Evolutionary conservation across 164 flowering plant genomes (phyloP).

Genomic region (Cinnamomum micranthum): DNA sequence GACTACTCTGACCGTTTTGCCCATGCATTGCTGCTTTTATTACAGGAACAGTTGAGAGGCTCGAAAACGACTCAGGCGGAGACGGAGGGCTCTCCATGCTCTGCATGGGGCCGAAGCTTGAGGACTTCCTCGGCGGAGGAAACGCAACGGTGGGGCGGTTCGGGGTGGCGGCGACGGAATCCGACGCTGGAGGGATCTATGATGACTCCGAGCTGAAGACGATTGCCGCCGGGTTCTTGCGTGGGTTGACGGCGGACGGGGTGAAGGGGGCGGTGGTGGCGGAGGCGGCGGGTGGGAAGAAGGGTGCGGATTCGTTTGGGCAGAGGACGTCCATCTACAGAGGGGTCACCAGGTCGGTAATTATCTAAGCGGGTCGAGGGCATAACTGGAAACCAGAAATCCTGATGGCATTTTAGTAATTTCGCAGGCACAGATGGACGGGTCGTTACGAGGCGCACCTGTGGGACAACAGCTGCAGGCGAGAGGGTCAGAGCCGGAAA

Average conservation of each 20-base stretch:
- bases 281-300: conserved; percentile 28
- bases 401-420: not conserved
- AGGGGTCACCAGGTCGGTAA: conserved; percentile 61
- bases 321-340: conserved; percentile 76
- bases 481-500: conserved; percentile 80
- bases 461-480: conserved; percentile 83
- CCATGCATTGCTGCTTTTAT: not conserved
- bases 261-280: conserved; percentile 16
- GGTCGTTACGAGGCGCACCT: conserved; percentile 83
- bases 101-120: conserved; percentile 46
- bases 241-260: conserved; percentile 25
- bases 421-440: conserved; percentile 72
- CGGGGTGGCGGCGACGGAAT: not conserved
- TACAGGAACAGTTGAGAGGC: conserved; percentile 10
- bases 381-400: not conserved
- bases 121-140: conserved; percentile 54
- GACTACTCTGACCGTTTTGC: not conserved
- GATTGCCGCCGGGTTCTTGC: conserved; percentile 49
- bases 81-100: conserved; percentile 30
- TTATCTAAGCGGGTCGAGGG: not conserved
- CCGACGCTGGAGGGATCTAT: conserved; percentile 15
- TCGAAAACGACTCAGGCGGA: conserved; percentile 9
- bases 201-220: conserved; percentile 53
- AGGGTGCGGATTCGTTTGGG: conserved; percentile 58
- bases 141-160: conserved; percentile 9